Evolutionary conservation across 2,329 filamentous ascomycete species (phyloP), one percentile per base, ranked within the genome.

Genomic region (Fusarium sp.): DNA sequence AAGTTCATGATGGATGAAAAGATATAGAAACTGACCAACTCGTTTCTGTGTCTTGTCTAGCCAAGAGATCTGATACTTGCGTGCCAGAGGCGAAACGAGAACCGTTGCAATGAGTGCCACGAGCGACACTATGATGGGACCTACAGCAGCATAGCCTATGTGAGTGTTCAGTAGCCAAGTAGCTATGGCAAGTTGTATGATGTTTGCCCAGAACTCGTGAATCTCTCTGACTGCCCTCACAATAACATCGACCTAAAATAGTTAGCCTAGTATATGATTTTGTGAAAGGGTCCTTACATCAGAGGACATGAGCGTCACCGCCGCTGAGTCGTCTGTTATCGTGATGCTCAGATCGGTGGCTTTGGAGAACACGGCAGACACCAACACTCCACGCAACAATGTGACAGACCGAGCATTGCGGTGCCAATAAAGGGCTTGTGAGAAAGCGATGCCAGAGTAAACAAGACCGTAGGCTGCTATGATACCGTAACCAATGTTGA

Each of bases 281-380:
- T 12, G 13, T 5, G 17, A 53, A 13, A 26, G 10, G 12, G 8
- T 15, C 56, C 77, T 75, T 76, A 79, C 80, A 79, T 84, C 83
- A 18, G 83, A 80, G 56, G 82, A 84, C 82, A 85, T 85, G 53
- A 85, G 78, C 6, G 83, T 85, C 22, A 84, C 76, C 3, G 83
- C 78, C 9, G 81, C 80, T 11, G 80, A 78, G 61, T 82, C 79
- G 24, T 81, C 79, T 13, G 76, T 68, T 24, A 70, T 68, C 10
- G 77, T 75, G 20, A 78, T 76, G 11, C 77, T 80, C 36, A 81
- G 70, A 12, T 77, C 73, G 1, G 79, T 82, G 3, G 80, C 78
- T 54, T 83, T 82, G 36, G 75, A 65, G 62, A 82, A 84, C 12
- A 84, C 73, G 5, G 79, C 77, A 17, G 81, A 77, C 22, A 81